Percentiles rank a stretch among this genome's conserved stretches.
Conservation (phyloP, 371 early-diverging fungal genomes). For the Zychaea mexicana region DNA sequence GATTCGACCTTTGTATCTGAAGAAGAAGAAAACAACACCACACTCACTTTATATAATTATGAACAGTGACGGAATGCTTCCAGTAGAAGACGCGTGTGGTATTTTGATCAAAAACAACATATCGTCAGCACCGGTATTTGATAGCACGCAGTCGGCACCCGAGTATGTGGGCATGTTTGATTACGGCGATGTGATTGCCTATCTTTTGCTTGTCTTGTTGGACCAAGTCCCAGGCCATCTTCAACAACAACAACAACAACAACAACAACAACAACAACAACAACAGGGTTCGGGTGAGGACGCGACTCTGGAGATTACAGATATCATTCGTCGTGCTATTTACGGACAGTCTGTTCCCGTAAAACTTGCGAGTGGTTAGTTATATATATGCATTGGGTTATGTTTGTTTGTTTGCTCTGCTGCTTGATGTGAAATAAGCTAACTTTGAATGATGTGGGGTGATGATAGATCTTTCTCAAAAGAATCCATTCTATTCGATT, state of each 20-base stretch:
- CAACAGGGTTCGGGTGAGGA: no score
- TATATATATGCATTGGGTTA: not conserved
- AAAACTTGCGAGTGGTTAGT: slow-evolving; percentile 59
- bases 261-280: no score
- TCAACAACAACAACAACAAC: slow-evolving; percentile 6
- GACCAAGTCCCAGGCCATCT: slow-evolving; percentile 13
- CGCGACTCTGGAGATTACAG: slow-evolving; percentile 55
- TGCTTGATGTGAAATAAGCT: not conserved
- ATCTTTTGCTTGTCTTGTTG: slow-evolving; percentile 40
- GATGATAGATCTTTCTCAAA: slow-evolving; percentile 75
- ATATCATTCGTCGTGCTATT: slow-evolving; percentile 58
- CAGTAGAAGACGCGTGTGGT: slow-evolving; percentile 55
- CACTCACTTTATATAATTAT: not conserved
- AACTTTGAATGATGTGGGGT: no score
- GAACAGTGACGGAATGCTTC: slow-evolving; percentile 46
- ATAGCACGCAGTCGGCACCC: slow-evolving; percentile 25
- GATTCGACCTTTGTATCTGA: no score
- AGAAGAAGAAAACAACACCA: not conserved
- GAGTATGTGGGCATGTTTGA: slow-evolving; percentile 86
- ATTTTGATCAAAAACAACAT: slow-evolving; percentile 44
- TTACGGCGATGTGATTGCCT: slow-evolving; percentile 72
- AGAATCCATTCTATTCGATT: slow-evolving; percentile 85
- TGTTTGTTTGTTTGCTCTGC: not conserved
- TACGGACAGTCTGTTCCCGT: slow-evolving; percentile 64
- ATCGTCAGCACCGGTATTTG: slow-evolving; percentile 81